Evolutionary conservation across 768 basidiomycete genomes (phyloP), one percentile per base, ranked within the genome.

Genomic region (Nidularia sp.): DNA sequence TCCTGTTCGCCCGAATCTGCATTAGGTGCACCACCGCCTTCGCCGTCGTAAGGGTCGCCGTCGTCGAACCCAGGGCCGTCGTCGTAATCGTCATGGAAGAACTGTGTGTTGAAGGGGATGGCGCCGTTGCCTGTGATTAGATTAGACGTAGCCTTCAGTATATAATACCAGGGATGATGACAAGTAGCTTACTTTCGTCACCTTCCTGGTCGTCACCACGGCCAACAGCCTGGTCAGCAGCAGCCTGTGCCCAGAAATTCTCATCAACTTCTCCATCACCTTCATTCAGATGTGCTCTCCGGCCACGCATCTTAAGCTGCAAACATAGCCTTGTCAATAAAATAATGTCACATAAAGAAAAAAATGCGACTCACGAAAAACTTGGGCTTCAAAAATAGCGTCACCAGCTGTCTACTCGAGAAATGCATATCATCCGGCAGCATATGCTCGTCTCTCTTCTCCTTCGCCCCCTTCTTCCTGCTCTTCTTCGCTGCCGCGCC

Each of bases 401-500:
- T 87, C 15, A 99, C 82, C 9, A 99, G 78, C 60, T 97, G 90
- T 57, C 85, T 76, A 62, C 87, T 92, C 31, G 89, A 89, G 67
- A 99, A 99, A 67, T 98, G 95, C 88, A 96, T 95, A 65, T 99
- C 97, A 60, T 98, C 94, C 1, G 97, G 97, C 43, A 98, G 73
- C 6, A 83, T 79, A 58, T 91, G 86, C 47, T 88, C 83, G 53
- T 86, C 83, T 25, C 82, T 79, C 64, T 85, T 90, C 62, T 85
- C 85, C 53, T 79, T 80, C 48, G 71, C 74, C 65, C 75, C 83
- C 67, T 75, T 83, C 67, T 71, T 84, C 55, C 74, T 75, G 31
- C 73, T 71, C 55, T 73, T 70, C 61, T 72, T 72, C 1, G 69
- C 66, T 10, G 75, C 62, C 41, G 71, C 61, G 4, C 74, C 73